Evolutionary conservation across 2,329 filamentous ascomycete species (phyloP).

Genomic region (Bertia moriformis): DNA sequence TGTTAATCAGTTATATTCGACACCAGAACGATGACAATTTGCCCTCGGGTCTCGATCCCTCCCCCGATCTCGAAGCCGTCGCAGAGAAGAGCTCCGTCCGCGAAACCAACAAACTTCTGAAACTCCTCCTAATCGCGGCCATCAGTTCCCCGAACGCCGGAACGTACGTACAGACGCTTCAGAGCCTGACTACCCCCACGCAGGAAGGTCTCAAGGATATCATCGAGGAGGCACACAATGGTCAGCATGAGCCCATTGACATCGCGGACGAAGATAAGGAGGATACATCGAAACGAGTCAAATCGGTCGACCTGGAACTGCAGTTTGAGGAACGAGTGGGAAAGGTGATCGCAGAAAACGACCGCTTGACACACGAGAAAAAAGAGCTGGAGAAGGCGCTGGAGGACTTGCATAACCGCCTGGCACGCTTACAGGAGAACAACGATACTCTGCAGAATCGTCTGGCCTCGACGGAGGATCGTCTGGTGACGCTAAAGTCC

Average conservation of each 20-base stretch:
- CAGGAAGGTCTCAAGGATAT: constrained; percentile 28
- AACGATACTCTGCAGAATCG: constrained; percentile 26
- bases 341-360: constrained; percentile 28
- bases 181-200: constrained; percentile 22
- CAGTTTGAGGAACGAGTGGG: constrained; percentile 29
- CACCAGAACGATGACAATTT: constrained; percentile 25
- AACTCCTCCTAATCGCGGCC: constrained; percentile 28
- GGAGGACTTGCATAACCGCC: constrained; percentile 23
- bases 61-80: constrained; percentile 27
- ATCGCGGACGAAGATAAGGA: constrained; percentile 19
- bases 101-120: constrained; percentile 27
- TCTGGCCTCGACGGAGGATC: constrained; percentile 25
- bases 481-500: constrained; percentile 23
- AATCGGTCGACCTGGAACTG: constrained; percentile 24
- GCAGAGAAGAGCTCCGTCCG: constrained; percentile 23
- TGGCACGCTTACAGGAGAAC: constrained; percentile 25
- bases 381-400: constrained; percentile 26
- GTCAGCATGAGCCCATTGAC: constrained; percentile 18
- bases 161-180: constrained; percentile 25
- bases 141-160: constrained; percentile 27
- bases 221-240: constrained; percentile 26
- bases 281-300: constrained; percentile 14
- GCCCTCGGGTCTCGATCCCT: constrained; percentile 21
- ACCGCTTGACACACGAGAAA: constrained; percentile 26
- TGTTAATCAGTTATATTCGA: constrained; percentile 24